These are phyloP conservation scores for Papiliotrema terrestris DNA, from an alignment of 1,284 basidiomycete species.

Conservation along the genomic window DNA sequence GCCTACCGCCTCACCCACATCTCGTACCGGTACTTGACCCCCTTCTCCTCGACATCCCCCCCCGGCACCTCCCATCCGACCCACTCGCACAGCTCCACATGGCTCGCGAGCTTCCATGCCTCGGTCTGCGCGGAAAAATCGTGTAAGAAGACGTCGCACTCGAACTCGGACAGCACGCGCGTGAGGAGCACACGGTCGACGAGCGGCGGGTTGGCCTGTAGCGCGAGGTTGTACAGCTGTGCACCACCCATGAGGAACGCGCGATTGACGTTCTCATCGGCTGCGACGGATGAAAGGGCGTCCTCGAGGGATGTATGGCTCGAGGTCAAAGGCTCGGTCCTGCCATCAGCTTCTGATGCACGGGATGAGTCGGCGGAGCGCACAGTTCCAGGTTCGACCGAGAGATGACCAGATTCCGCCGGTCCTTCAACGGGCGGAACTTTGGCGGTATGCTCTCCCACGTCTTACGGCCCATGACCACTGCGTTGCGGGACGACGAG, in stretches of 20 bases:
- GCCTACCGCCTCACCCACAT: slow-evolving; percentile 64
- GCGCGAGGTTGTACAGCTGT: slow-evolving; percentile 70
- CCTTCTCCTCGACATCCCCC: slow-evolving; percentile 75
- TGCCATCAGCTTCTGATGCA: neutral
- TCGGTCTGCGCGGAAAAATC: slow-evolving; percentile 54
- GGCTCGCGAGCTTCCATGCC: slow-evolving; percentile 60
- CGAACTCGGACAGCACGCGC: slow-evolving; percentile 68
- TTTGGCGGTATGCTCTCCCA: slow-evolving; percentile 96
- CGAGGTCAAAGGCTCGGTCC: slow-evolving; percentile 12
- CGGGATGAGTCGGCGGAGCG: slow-evolving; percentile 28
- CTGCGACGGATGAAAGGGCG: slow-evolving; percentile 33
- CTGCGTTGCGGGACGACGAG: slow-evolving; percentile 58
- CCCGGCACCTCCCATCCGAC: slow-evolving; percentile 71
- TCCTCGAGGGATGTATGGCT: slow-evolving; percentile 34
- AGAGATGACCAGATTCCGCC: slow-evolving; percentile 80
- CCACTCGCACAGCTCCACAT: slow-evolving; percentile 67
- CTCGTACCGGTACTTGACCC: slow-evolving; percentile 79
- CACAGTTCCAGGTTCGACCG: slow-evolving; percentile 64
- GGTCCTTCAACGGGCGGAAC: slow-evolving; percentile 74
- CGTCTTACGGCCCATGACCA: slow-evolving; percentile 95
- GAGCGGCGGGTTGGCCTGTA: slow-evolving; percentile 54
- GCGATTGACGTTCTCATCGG: slow-evolving; percentile 23
- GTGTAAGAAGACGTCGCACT: slow-evolving; percentile 84
- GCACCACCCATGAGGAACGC: slow-evolving; percentile 88
- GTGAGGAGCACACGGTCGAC: slow-evolving; percentile 84